Percentiles rank a stretch among this genome's conserved stretches.
Conservation (phyloP, 495 filamentous ascomycete species). For the Xylaria flabelliformis region DNA sequence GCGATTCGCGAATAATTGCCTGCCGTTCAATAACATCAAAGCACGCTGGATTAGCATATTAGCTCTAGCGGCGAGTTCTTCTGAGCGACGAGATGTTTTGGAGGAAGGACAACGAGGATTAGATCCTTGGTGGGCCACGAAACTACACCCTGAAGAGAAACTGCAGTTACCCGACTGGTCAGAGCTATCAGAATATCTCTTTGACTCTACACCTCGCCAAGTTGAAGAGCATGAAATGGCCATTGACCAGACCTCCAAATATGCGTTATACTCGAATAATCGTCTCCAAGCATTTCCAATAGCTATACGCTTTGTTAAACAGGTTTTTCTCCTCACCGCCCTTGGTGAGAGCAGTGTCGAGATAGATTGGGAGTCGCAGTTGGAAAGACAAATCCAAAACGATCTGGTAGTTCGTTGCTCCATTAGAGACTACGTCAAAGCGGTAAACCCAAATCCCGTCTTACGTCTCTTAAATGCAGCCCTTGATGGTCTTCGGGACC, state of each 20-base stretch:
- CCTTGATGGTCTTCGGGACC: slow-evolving; percentile 39
- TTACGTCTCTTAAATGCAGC: slow-evolving; percentile 40
- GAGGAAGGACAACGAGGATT: slow-evolving; percentile 92
- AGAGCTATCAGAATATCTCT: slow-evolving; percentile 52
- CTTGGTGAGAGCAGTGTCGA: slow-evolving; percentile 69
- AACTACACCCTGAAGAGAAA: slow-evolving; percentile 47
- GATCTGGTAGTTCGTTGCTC: slow-evolving; percentile 64
- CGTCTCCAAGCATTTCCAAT: slow-evolving; percentile 64
- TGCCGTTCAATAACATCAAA: slow-evolving; percentile 76
- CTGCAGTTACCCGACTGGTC: slow-evolving; percentile 54
- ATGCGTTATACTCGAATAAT: slow-evolving; percentile 45
- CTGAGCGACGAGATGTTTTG: slow-evolving; percentile 77
- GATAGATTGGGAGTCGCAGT: slow-evolving; percentile 82
- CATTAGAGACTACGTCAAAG: slow-evolving; percentile 55
- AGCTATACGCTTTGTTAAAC: slow-evolving; percentile 72
- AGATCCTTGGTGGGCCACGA: slow-evolving; percentile 57
- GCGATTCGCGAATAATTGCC: slow-evolving; percentile 88
- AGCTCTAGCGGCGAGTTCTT: slow-evolving; percentile 67
- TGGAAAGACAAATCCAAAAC: slow-evolving; percentile 71
- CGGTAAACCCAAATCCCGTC: slow-evolving; percentile 35
- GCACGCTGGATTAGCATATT: slow-evolving; percentile 90
- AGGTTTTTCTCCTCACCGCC: slow-evolving; percentile 76
- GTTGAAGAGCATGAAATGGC: slow-evolving; percentile 34
- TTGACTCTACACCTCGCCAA: slow-evolving; percentile 35
- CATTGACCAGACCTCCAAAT: slow-evolving; percentile 36